A percentile compares a stretch with the other conserved stretches of the same genome.
Conservation (phyloP, 2,329 filamentous ascomycete genomes). For the Fusarium vanettenii region DNA sequence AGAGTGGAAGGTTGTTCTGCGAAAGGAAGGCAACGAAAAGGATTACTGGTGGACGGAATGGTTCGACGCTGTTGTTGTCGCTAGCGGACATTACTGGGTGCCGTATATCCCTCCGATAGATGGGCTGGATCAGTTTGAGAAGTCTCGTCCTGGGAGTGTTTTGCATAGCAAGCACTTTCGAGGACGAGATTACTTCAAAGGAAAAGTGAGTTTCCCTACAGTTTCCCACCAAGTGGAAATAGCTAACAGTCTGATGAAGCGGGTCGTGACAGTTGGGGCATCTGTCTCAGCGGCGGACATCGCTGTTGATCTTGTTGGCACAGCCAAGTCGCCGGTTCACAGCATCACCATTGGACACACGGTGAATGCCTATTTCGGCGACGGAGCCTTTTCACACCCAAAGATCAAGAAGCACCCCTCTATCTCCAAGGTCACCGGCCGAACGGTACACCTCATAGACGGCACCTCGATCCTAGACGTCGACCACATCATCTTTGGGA, state of each 20-base stretch:
- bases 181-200: slow-evolving; percentile 56
- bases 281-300: slow-evolving; percentile 75
- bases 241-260: slow-evolving; percentile 48
- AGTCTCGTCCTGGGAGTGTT: slow-evolving; percentile 59
- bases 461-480: slow-evolving; percentile 64
- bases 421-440: slow-evolving; percentile 57
- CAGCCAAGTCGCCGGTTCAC: slow-evolving; percentile 60
- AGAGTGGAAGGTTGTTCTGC: slow-evolving; percentile 66
- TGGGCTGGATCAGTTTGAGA: slow-evolving; percentile 61
- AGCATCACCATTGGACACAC: slow-evolving; percentile 62
- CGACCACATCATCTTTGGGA: slow-evolving; percentile 74
- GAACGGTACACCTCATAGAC: slow-evolving; percentile 67
- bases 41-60: slow-evolving; percentile 73
- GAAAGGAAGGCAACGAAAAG: slow-evolving; percentile 48
- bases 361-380: slow-evolving; percentile 67
- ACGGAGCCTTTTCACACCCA: slow-evolving; percentile 70
- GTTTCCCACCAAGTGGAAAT: not conserved
- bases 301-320: slow-evolving; percentile 61
- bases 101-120: slow-evolving; percentile 65
- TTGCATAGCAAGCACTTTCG: slow-evolving; percentile 67
- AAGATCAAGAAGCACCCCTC: slow-evolving; percentile 59
- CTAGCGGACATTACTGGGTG: slow-evolving; percentile 70
- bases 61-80: slow-evolving; percentile 72
- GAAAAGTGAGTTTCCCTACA: slow-evolving; percentile 52
- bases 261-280: slow-evolving; percentile 71